phyloP scores from a whole-genome alignment of 768 basidiomycete species.

The Lentinula sp. region DNA sequence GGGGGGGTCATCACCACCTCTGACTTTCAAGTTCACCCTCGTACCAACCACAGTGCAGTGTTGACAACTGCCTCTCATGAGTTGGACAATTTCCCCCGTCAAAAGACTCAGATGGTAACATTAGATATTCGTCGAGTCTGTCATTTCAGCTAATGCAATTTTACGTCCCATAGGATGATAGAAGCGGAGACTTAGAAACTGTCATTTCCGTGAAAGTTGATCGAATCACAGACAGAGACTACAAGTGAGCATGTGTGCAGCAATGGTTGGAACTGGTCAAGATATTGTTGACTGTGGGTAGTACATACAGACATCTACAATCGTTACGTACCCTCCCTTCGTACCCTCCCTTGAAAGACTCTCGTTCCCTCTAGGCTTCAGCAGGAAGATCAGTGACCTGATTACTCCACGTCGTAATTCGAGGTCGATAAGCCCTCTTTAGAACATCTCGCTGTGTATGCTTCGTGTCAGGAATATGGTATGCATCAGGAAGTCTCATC shows the following conservation, averaged over 20 bases:
- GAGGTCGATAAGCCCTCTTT: too few relatives aligned
- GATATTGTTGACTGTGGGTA: too few relatives aligned
- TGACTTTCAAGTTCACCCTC: background rate
- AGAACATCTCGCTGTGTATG: too few relatives aligned
- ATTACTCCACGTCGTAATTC: too few relatives aligned
- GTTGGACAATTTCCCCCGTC: conserved; percentile 1
- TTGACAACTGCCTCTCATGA: background rate
- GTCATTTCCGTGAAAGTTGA: conserved; percentile 1
- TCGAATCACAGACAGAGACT: background rate
- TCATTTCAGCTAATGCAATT: background rate
- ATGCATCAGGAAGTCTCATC: too few relatives aligned
- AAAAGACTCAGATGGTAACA: background rate
- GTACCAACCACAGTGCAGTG: background rate
- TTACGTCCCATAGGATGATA: background rate
- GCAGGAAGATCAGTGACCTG: too few relatives aligned
- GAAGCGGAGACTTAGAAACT: background rate
- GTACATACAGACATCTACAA: too few relatives aligned
- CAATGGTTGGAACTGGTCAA: background rate
- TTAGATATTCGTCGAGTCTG: background rate
- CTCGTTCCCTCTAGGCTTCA: too few relatives aligned
- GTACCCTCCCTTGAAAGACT: too few relatives aligned
- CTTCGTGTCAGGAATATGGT: too few relatives aligned
- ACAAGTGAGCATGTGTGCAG: background rate
- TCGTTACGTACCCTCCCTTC: too few relatives aligned
- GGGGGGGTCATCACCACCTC: background rate